Evolutionary conservation across 768 basidiomycete genomes (phyloP).

Genomic region (Clavaria fumosa): DNA sequence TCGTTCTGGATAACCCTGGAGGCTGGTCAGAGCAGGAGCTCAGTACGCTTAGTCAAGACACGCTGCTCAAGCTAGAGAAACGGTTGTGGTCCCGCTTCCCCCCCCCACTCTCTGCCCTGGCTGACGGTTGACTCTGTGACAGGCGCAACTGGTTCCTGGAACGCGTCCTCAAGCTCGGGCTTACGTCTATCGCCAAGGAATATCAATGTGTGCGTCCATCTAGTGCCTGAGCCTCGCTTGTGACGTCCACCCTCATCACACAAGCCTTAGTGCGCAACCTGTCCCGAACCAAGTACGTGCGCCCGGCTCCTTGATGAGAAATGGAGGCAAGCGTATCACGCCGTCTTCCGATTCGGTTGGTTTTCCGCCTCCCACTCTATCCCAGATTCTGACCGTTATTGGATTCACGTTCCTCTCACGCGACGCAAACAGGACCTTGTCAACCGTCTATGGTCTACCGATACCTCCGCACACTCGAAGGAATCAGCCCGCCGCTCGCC

Average conservation of each 20-base stretch:
- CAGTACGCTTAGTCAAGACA: conserved; percentile 67
- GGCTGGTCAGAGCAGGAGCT: conserved; percentile 72
- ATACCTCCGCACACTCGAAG: conserved; percentile 81
- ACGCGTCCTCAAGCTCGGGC: conserved; percentile 79
- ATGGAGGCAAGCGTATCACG: conserved; percentile 79
- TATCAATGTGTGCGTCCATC: conserved; percentile 67
- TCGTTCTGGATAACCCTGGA: conserved; percentile 84
- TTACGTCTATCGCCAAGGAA: conserved; percentile 80
- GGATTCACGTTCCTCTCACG: conserved; percentile 2
- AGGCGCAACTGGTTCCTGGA: conserved; percentile 94
- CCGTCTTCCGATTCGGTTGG: conserved; percentile 75
- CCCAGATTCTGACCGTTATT: neutral
- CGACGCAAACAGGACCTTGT: conserved; percentile 42
- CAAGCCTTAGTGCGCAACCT: conserved; percentile 51
- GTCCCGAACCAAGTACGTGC: conserved; percentile 66
- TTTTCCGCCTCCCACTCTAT: conserved; percentile 1
- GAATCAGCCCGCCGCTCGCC: conserved; percentile 74
- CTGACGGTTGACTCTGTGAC: neutral
- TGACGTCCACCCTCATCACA: neutral
- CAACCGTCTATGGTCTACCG: conserved; percentile 90
- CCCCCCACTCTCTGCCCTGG: neutral
- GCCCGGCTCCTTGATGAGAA: conserved; percentile 84
- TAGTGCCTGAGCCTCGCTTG: neutral
- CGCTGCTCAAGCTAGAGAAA: conserved; percentile 80
- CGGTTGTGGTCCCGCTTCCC: conserved; percentile 27